Evolutionary conservation across 73 alveolate genomes (phyloP).

Genomic region (Paramecium primaurelia): DNA sequence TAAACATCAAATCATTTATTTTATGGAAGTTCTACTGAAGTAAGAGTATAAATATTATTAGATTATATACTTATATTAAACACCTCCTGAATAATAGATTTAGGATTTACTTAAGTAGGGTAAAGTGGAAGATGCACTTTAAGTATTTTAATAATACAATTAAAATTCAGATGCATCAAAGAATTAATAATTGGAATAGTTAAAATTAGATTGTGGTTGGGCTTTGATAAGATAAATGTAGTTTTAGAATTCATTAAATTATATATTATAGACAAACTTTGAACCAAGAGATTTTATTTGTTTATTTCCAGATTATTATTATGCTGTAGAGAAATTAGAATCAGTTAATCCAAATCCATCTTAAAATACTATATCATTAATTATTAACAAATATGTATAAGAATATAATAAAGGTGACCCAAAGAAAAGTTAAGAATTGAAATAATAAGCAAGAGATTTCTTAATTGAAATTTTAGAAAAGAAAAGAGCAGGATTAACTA

Average conservation of each 20-base stretch:
- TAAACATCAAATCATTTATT: constrained; percentile 16
- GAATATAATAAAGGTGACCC: neutral
- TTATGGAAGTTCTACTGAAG: neutral
- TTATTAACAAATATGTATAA: neutral
- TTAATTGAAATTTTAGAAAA: constrained; percentile 30
- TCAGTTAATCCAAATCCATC: constrained; percentile 32
- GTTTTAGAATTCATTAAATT: neutral
- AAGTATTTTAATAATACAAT: neutral
- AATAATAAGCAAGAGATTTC: neutral
- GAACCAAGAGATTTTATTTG: constrained; percentile 52
- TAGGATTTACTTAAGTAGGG: constrained; percentile 18
- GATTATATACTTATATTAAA: constrained; percentile 10
- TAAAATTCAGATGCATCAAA: neutral
- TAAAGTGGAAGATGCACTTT: neutral
- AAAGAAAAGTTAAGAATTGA: neutral
- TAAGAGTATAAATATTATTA: neutral
- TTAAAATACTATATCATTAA: neutral
- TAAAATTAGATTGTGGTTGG: constrained; percentile 53
- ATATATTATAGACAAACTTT: neutral
- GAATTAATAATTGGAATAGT: constrained; percentile 1
- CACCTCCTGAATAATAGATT: constrained; percentile 33
- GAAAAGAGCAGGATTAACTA: neutral
- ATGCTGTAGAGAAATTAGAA: constrained; percentile 27
- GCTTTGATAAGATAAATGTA: constrained; percentile 16
- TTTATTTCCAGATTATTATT: constrained; percentile 19